These are phyloP conservation scores for Aspergillus candidus DNA, from an alignment of 2,329 filamentous ascomycete species.

Conservation along the genomic window DNA sequence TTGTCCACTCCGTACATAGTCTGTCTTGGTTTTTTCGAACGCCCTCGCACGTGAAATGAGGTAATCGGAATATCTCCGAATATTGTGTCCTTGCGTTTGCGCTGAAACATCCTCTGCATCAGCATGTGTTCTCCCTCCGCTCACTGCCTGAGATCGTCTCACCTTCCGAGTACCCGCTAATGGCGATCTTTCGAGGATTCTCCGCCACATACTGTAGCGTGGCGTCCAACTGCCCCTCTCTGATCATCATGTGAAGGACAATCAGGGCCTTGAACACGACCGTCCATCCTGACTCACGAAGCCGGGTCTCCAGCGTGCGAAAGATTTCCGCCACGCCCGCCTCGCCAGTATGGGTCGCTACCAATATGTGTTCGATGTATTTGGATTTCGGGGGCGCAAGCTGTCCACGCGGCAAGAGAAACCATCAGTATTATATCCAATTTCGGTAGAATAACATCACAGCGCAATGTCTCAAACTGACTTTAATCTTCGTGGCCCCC, in stretches of 20 bases:
- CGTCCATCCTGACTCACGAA: conserved; percentile 98
- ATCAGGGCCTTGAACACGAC: conserved; percentile 97
- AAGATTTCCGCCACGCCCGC: conserved; percentile 94
- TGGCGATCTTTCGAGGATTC: conserved; percentile 74
- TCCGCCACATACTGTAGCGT: conserved; percentile 79
- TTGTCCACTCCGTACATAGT: conserved; percentile 81
- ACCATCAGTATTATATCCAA: conserved; percentile 11
- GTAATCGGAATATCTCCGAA: conserved; percentile 85
- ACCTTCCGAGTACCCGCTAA: conserved; percentile 92
- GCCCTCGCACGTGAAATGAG: conserved; percentile 74
- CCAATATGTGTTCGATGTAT: conserved; percentile 96
- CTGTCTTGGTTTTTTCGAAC: conserved; percentile 75
- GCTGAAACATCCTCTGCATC: conserved; percentile 46
- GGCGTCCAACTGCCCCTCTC: conserved; percentile 84
- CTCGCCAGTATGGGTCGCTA: conserved; percentile 91
- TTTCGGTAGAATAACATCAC: not conserved
- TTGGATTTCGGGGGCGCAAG: conserved; percentile 96
- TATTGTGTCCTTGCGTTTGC: conserved; percentile 91
- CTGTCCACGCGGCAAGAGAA: conserved; percentile 41
- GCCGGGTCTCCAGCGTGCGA: conserved; percentile 75
- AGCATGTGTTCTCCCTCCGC: not conserved
- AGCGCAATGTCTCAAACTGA: conserved; percentile 34
- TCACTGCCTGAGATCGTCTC: conserved; percentile 10
- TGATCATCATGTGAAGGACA: conserved; percentile 93
- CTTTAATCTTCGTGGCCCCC: conserved; percentile 97